Conservation (phyloP, 2,329 filamentous ascomycete species). For the Paracorniculantispora psalliotae region DNA sequence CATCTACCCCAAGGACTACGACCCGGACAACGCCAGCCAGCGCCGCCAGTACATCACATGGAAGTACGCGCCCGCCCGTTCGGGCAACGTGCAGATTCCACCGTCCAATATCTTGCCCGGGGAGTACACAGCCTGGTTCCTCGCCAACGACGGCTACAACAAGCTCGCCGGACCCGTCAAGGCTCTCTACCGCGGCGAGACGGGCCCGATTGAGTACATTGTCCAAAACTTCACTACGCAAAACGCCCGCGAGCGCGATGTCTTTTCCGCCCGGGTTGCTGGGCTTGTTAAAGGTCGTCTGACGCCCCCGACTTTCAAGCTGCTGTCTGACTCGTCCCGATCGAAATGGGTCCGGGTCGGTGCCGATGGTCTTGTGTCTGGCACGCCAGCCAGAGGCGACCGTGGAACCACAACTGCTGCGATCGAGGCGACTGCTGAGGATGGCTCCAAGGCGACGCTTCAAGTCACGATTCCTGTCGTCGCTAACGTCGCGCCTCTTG, state of each 20-base stretch:
- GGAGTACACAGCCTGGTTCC: slow-evolving; percentile 8
- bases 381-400: slow-evolving; percentile 25
- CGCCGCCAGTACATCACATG: slow-evolving; percentile 18
- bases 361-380: slow-evolving; percentile 29
- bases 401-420: slow-evolving; percentile 19
- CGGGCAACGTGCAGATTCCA: slow-evolving; percentile 17
- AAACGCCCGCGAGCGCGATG: slow-evolving; percentile 31
- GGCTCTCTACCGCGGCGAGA: slow-evolving; percentile 7
- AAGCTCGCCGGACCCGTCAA: background rate
- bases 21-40: slow-evolving; percentile 16
- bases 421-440: slow-evolving; percentile 24
- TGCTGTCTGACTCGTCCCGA: slow-evolving; percentile 19
- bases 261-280: slow-evolving; percentile 26
- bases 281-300: slow-evolving; percentile 29
- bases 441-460: slow-evolving; percentile 22
- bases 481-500: slow-evolving; percentile 21
- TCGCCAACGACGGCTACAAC: background rate
- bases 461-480: slow-evolving; percentile 30
- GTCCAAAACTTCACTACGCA: slow-evolving; percentile 25
- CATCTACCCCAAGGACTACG: slow-evolving; percentile 19
- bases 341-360: slow-evolving; percentile 30
- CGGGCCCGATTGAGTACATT: slow-evolving; percentile 25
- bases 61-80: slow-evolving; percentile 18
- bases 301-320: slow-evolving; percentile 23
- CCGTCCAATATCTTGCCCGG: background rate